Conservation (phyloP, 2,329 filamentous ascomycete species). For the Beauveria australis region DNA sequence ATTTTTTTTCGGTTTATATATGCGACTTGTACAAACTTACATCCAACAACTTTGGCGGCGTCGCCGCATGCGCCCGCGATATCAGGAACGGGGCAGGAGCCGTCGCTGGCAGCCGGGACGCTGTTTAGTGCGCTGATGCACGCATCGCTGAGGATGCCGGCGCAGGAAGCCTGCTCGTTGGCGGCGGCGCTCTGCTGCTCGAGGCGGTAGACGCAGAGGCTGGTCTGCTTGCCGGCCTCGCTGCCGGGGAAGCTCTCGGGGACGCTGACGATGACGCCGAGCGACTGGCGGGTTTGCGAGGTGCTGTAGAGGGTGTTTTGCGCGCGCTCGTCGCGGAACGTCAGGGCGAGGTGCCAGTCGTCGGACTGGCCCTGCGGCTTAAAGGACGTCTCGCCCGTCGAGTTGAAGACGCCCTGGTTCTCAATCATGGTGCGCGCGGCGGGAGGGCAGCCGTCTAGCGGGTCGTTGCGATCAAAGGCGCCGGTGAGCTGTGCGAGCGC, state of each 20-base stretch:
- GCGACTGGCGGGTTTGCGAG: background rate
- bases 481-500: background rate
- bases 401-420: constrained; percentile 4
- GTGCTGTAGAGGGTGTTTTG: background rate
- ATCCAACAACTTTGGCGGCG: background rate
- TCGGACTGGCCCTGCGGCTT: background rate
- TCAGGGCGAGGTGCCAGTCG: constrained; percentile 5
- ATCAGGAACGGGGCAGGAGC: constrained; percentile 2
- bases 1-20: background rate
- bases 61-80: background rate
- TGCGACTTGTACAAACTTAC: background rate
- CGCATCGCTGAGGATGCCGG: constrained; percentile 4
- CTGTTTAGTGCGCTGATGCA: constrained; percentile 2
- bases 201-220: constrained; percentile 9
- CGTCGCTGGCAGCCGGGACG: background rate
- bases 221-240: background rate
- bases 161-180: constrained; percentile 1
- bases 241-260: constrained; percentile 2
- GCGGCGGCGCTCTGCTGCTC: background rate
- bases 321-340: constrained; percentile 6
- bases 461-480: constrained; percentile 4
- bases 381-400: constrained; percentile 5
- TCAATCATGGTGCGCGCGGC: background rate
- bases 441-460: constrained; percentile 5
- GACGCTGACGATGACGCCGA: constrained; percentile 8